Evolutionary conservation across 352 stramenopile species (phyloP).

Genomic region (Pythium rishiriense): DNA sequence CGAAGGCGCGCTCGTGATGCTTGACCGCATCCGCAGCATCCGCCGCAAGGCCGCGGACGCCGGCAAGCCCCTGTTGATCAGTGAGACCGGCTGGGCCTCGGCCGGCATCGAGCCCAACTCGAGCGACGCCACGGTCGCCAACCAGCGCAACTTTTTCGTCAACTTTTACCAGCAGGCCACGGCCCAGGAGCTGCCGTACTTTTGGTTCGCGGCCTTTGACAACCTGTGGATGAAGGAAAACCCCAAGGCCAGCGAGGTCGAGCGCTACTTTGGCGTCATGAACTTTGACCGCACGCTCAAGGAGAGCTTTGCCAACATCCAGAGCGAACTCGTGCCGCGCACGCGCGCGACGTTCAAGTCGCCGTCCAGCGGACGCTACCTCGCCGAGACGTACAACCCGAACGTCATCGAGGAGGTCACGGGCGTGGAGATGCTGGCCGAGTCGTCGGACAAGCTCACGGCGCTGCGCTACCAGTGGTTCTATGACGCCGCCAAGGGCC

Average conservation of each 20-base stretch:
- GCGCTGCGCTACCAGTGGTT: conserved; percentile 67
- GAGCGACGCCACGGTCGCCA: conserved; percentile 41
- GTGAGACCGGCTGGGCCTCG: conserved; percentile 72
- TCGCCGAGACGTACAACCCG: conserved; percentile 29
- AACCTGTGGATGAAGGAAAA: conserved; percentile 48
- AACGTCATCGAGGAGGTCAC: conserved; percentile 40
- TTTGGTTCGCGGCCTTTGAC: conserved; percentile 77
- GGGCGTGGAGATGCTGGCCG: conserved; percentile 39
- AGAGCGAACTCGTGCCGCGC: conserved; percentile 30
- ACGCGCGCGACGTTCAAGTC: conserved; percentile 21
- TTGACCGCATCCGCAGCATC: conserved; percentile 58
- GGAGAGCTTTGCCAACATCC: conserved; percentile 48
- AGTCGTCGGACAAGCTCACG: conserved; percentile 47
- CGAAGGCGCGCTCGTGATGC: conserved; percentile 44
- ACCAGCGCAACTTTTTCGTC: conserved; percentile 66
- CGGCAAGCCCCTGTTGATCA: conserved; percentile 63
- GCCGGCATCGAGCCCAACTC: conserved; percentile 31
- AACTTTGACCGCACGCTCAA: conserved; percentile 53
- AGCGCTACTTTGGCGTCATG: conserved; percentile 69
- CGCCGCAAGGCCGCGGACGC: conserved; percentile 41
- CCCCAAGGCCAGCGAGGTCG: conserved; percentile 38
- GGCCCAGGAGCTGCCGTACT: conserved; percentile 58
- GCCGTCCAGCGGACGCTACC: conserved; percentile 12
- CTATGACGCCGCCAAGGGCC: conserved; percentile 47
- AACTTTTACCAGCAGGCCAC: conserved; percentile 66